Conservation (phyloP, 345 rosid genomes). For the Salix caprea region DNA sequence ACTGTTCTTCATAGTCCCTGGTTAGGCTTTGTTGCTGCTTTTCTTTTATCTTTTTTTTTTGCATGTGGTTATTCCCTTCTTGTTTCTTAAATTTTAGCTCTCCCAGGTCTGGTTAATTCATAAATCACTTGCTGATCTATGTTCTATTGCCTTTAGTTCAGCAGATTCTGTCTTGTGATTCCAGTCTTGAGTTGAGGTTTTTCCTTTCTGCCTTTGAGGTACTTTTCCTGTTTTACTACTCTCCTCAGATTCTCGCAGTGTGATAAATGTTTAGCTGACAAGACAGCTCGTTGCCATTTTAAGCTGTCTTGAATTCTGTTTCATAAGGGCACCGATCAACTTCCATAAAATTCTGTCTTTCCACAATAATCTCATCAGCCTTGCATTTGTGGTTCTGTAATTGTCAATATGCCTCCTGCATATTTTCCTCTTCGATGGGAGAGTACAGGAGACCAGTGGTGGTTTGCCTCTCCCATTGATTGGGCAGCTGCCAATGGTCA, state of each 20-base stretch:
- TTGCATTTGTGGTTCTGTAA: not conserved
- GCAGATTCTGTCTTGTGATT: not conserved
- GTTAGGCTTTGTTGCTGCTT: not conserved
- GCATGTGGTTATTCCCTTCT: not conserved
- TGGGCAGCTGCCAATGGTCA: conserved; percentile 94
- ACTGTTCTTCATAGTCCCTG: not conserved
- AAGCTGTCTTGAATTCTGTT: not conserved
- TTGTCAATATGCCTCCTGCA: conserved; percentile 49
- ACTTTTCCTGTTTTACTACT: not conserved
- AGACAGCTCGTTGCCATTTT: not conserved
- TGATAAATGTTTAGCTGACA: too few species aligned
- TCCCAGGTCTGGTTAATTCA: conserved; percentile 11
- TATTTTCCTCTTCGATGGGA: conserved; percentile 92
- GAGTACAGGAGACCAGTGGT: conserved; percentile 96
- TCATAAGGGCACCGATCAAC: not conserved
- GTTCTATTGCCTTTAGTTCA: not conserved
- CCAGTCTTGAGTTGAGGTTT: not conserved
- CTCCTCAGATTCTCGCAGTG: too few species aligned
- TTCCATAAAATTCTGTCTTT: not conserved
- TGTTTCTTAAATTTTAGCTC: not conserved
- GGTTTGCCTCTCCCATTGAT: conserved; percentile 95
- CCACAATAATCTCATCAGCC: not conserved
- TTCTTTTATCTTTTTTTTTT: not conserved
- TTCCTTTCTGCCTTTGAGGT: not conserved
- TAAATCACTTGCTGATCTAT: not conserved